Conservation (phyloP, 2,329 filamentous ascomycete species). For the Apiospora sp. region DNA sequence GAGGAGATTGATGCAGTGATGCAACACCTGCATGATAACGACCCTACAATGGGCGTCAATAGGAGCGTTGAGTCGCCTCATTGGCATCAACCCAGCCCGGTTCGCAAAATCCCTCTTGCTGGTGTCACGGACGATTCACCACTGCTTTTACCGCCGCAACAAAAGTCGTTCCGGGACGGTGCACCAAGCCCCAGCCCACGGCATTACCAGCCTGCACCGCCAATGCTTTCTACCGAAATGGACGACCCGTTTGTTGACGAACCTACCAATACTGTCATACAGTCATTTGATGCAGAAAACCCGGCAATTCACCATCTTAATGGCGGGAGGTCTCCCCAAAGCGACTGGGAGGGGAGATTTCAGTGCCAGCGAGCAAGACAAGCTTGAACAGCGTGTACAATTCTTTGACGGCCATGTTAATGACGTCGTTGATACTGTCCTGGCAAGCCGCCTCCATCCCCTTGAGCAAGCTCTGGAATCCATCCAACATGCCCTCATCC, state of each 20-base stretch:
- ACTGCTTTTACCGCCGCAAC: slow-evolving; percentile 59
- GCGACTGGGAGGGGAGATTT: slow-evolving; percentile 92
- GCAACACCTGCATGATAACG: slow-evolving; percentile 79
- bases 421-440: slow-evolving; percentile 78
- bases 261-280: slow-evolving; percentile 50
- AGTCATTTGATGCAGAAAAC: slow-evolving; percentile 55
- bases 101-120: slow-evolving; percentile 45
- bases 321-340: slow-evolving; percentile 70
- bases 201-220: slow-evolving; percentile 57
- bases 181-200: slow-evolving; percentile 77
- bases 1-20: slow-evolving; percentile 94
- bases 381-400: slow-evolving; percentile 79
- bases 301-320: slow-evolving; percentile 68
- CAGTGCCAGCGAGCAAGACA: slow-evolving; percentile 82
- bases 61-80: slow-evolving; percentile 58
- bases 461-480: slow-evolving; percentile 79
- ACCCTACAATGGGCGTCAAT: slow-evolving; percentile 79
- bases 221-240: slow-evolving; percentile 60
- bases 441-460: slow-evolving; percentile 80
- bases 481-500: slow-evolving; percentile 73
- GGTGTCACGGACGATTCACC: slow-evolving; percentile 51
- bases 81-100: slow-evolving; percentile 56
- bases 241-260: slow-evolving; percentile 70
- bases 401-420: slow-evolving; percentile 96
- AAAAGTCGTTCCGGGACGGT: slow-evolving; percentile 65